Evolutionary conservation across 257 asterid species (phyloP).

Genomic region (Hygrophila difformis): DNA sequence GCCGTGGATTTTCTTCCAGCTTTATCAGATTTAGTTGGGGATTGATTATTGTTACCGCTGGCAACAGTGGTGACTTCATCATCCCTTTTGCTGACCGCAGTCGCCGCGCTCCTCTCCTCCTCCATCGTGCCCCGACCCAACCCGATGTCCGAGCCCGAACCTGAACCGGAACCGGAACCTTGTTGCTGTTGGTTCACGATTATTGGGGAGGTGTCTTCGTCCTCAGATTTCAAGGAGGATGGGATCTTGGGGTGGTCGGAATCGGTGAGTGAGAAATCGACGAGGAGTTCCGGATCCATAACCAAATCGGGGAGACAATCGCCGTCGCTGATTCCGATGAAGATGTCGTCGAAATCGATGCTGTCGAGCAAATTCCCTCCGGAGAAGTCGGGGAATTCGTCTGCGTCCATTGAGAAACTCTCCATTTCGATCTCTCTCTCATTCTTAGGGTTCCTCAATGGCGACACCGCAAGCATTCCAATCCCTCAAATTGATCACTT

Average conservation of each 20-base stretch:
- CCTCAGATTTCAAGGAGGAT: background rate
- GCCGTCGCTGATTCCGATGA: slow-evolving; percentile 59
- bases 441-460: slow-evolving; percentile 41
- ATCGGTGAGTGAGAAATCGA: slow-evolving; percentile 43
- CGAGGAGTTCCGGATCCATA: slow-evolving; percentile 63
- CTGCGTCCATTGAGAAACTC: slow-evolving; percentile 31
- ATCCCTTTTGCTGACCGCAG: too few relatives aligned
- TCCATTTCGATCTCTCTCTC: slow-evolving; percentile 49
- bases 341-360: slow-evolving; percentile 72
- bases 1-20: slow-evolving; percentile 35
- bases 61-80: too few relatives aligned
- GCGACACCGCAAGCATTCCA: slow-evolving; percentile 66
- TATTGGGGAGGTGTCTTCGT: background rate
- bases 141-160: slow-evolving; percentile 23
- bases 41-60: slow-evolving; percentile 10
- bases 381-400: slow-evolving; percentile 46
- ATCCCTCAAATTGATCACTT: too few relatives aligned
- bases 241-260: background rate
- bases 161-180: background rate
- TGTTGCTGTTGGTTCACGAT: slow-evolving; percentile 18
- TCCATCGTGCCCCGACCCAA: slow-evolving; percentile 21
- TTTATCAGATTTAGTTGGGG: slow-evolving; percentile 19
- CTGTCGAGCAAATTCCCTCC: slow-evolving; percentile 56
- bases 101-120: slow-evolving; percentile 38
- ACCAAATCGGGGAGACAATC: slow-evolving; percentile 68